A percentile compares a stretch with the other conserved stretches of the same genome.
phyloP scores from a whole-genome alignment of 2,329 filamentous ascomycete genomes.

The Colletotrichum sp. region DNA sequence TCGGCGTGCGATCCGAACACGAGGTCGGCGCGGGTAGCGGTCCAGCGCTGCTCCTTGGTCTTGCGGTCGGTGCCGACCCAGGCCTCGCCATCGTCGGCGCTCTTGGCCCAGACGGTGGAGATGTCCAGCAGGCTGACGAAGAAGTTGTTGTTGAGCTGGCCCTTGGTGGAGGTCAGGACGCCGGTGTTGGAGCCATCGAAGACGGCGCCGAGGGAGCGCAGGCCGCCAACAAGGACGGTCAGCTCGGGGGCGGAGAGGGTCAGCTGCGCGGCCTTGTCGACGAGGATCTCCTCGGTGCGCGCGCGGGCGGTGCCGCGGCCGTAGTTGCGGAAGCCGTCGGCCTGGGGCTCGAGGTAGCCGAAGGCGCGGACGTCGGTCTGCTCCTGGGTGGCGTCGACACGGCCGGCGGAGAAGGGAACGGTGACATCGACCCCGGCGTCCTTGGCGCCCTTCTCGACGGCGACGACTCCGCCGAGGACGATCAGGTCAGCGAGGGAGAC shows the following conservation, averaged over 20 bases:
- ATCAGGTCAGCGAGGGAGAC: conserved; percentile 82
- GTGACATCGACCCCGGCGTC: conserved; percentile 50
- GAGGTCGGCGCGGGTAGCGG: conserved; percentile 71
- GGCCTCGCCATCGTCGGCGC: conserved; percentile 51
- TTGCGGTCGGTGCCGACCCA: conserved; percentile 71
- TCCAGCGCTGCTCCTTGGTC: conserved; percentile 71
- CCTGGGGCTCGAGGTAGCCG: conserved; percentile 67
- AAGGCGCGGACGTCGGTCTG: conserved; percentile 73
- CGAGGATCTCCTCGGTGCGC: conserved; percentile 70
- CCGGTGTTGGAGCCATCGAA: conserved; percentile 72
- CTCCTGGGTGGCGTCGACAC: conserved; percentile 73
- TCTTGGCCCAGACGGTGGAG: conserved; percentile 62
- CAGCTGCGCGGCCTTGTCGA: conserved; percentile 75
- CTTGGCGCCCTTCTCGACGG: conserved; percentile 72
- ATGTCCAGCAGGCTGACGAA: conserved; percentile 80
- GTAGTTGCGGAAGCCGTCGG: conserved; percentile 83
- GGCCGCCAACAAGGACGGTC: conserved; percentile 73
- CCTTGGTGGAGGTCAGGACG: conserved; percentile 71
- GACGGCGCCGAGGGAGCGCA: conserved; percentile 73
- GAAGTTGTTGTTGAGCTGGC: conserved; percentile 79
- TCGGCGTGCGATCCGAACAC: conserved; percentile 77
- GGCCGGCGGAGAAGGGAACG: conserved; percentile 77
- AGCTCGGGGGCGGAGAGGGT: conserved; percentile 74
- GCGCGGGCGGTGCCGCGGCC: conserved; percentile 66
- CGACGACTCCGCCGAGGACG: conserved; percentile 74